Base-by-base conservation (phyloP, 2,329 filamentous ascomycete genomes). In the Ceratocystiopsis minuta region DNA sequence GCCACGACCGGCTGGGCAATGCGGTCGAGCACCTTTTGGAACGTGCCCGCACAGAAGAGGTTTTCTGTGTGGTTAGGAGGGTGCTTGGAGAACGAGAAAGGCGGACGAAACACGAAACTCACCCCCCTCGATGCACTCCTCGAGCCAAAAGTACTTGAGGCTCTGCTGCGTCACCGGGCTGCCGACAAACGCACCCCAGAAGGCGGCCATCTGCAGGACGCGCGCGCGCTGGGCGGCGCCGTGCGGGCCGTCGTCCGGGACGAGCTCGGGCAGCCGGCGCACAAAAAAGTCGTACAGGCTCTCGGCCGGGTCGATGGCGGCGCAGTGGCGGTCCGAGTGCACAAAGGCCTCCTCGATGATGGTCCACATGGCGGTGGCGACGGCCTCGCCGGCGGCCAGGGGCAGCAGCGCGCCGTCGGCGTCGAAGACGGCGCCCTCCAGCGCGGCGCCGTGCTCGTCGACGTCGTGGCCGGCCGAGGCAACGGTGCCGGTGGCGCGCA, bases 91-190 rank as follows among this genome's bases (percentile, higher is more conserved):
- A n/a, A 16, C 7, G 35, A 18, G 28, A 6, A 24, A 6, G 14
- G 36, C n/a, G n/a, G n/a, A n/a, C n/a, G n/a, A n/a, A n/a, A n/a
- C n/a, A 4, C 2, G 6, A 16, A 6, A 52, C 62, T 50, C 53
- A 72, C 72, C 70, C 37, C 79, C 80, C 53, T 84, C 79, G 41
- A 85, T 76, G 49, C 78, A 82, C 56, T 85, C 78, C 53, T 86
- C 80, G 6, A 86, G 55, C 78, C 79, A 84, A 54, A 84, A 81
- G 59, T 75, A 85, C 59, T 77, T 81, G 31, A 85, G 61, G 50
- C 78, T 83, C 54, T 86, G 80, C 20, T 54, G 67, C 41, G 65
- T 59, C 10, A 81, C 63, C 0, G 73, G 68, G 45, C 69, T 78
- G 14, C 80, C 80, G 6, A 84, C 67, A 53, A 81, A 85, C 0